Evolutionary conservation across 2,329 filamentous ascomycete genomes (phyloP).

Genomic region (Fusarium keratoplasticum): DNA sequence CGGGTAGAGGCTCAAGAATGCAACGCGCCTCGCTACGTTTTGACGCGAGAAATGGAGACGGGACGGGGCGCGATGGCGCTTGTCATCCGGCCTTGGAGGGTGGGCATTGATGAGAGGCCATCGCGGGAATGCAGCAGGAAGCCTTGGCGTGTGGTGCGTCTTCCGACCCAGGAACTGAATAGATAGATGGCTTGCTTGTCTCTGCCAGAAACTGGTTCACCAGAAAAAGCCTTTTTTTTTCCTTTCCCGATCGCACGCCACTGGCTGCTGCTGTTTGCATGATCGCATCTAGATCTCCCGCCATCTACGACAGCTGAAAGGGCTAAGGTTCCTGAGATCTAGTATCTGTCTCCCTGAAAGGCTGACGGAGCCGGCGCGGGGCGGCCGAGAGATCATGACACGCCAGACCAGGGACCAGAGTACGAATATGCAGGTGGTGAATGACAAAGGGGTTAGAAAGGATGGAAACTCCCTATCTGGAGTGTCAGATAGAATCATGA

Average conservation of each 20-base stretch:
- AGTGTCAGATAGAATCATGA: not conserved
- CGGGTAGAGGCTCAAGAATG: conserved; percentile 20
- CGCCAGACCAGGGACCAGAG: not conserved
- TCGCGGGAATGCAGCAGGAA: conserved; percentile 20
- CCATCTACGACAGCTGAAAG: not conserved
- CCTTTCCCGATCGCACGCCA: not conserved
- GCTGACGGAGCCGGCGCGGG: not conserved
- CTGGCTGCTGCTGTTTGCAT: not conserved
- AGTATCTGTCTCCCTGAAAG: conserved; percentile 11
- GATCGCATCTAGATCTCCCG: conserved; percentile 2
- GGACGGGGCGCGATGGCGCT: not conserved
- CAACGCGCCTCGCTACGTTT: not conserved
- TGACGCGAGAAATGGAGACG: not conserved
- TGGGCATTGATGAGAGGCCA: not conserved
- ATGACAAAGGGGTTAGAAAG: not conserved
- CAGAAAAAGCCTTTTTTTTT: not conserved
- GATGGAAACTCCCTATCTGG: not conserved
- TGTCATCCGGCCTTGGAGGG: not conserved
- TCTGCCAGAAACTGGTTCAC: not conserved
- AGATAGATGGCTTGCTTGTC: not conserved
- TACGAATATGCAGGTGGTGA: not conserved
- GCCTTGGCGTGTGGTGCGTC: not conserved
- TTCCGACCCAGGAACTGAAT: not conserved
- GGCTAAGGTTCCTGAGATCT: conserved; percentile 13
- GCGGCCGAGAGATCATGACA: not conserved